Base-by-base conservation (phyloP, 139 green algal genomes). In the Chlorella sp. region DNA sequence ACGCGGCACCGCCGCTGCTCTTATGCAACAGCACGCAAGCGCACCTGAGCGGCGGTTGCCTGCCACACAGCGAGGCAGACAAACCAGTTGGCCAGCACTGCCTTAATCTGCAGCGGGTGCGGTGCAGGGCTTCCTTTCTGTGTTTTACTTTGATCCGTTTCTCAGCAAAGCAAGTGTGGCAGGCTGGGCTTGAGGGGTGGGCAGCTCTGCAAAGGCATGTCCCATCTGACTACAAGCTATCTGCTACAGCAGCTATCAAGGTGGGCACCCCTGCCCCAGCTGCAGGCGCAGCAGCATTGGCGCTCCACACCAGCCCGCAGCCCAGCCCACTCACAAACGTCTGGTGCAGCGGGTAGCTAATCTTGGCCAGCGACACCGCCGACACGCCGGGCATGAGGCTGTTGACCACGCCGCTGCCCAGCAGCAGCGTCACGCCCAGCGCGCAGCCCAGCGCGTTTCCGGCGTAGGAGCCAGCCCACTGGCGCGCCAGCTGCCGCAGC, bases 41-140 rank as follows among this genome's bases (percentile, higher is more conserved):
- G n/a, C 51, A 60, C 51, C 51, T 60, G 51, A 57, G 94, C 88
- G 20, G 93, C 85, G 39, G 87, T 85, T 11, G 93, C 92, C 72
- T 94, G 90, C 93, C 93, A 98, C 20, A 98, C 92, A 0, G 94
- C 96, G 41, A 96, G 79, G 87, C 93, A 97, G 25, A 99, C 96
- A 56, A 98, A 91, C 94, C 94, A 98, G 92, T 98, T 98, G 90
- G 89, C 92, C 78, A 96, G 44, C 62, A 98, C 92, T 70, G 86
- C 93, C 7, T 92, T 85, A 21, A 91, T 91, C 90, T 93, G 87
- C 73, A 81, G 71, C 51, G 15, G 51, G 51, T 51, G 44, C 44
- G 44, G 44, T 51, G n/a, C n/a, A n/a, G n/a, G n/a, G n/a, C n/a
- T n/a, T n/a, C n/a, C n/a, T n/a, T n/a, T n/a, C n/a, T n/a, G n/a